phyloP scores from a whole-genome alignment of 495 filamentous ascomycete species.

The Talaromyces ruber region DNA sequence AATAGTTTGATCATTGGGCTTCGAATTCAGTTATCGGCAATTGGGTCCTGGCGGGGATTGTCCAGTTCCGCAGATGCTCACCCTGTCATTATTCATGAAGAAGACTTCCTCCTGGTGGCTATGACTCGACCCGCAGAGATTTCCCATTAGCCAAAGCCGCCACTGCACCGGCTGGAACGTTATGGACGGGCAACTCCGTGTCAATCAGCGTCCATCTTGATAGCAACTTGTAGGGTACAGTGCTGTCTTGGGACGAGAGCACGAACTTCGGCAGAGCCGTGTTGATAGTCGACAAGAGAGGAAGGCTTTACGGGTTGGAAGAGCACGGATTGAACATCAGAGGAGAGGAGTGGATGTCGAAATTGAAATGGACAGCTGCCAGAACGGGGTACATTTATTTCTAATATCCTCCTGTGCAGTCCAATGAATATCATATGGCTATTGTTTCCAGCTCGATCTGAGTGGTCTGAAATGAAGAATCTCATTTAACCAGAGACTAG shows the following conservation, averaged over 20 bases:
- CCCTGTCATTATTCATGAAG: not conserved
- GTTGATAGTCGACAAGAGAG: not conserved
- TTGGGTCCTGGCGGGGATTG: not conserved
- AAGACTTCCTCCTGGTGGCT: not conserved
- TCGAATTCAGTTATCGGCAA: not conserved
- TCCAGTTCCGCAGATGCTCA: not conserved
- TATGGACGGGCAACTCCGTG: not conserved
- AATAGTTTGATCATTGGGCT: not conserved
- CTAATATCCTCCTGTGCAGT: not conserved
- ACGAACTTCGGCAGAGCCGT: not conserved
- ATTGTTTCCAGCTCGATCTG: not conserved
- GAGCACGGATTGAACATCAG: not conserved
- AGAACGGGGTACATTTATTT: not conserved
- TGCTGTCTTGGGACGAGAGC: not conserved
- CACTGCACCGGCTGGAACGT: not conserved
- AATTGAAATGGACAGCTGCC: not conserved
- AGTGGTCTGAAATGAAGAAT: not conserved
- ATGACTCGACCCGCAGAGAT: not conserved
- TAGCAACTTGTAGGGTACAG: not conserved
- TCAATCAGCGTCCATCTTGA: not conserved
- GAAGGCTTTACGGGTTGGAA: not conserved
- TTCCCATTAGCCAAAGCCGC: not conserved
- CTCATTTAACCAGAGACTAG: not conserved
- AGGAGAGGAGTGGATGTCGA: not conserved
- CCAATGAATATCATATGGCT: not conserved